Percentiles rank a stretch among this genome's conserved stretches.
Conservation (phyloP, 768 basidiomycete genomes). For the Coprinopsis cinerea region DNA sequence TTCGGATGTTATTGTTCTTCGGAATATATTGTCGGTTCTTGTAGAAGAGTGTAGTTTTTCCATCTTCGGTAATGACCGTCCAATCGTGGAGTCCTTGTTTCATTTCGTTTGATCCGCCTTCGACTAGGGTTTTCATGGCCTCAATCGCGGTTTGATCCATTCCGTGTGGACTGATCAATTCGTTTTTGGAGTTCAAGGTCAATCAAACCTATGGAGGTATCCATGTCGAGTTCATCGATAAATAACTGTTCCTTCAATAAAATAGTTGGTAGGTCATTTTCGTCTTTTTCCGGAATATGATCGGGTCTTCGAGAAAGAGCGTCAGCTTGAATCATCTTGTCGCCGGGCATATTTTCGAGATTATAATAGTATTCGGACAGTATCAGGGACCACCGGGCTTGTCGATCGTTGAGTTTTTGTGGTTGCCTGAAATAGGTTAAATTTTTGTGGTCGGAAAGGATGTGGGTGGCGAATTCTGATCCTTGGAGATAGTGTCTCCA, state of each 20-base stretch:
- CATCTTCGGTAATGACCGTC: not conserved
- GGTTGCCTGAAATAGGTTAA: no score
- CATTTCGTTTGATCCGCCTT: not conserved
- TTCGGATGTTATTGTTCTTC: not conserved
- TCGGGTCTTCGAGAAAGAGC: slow-evolving; percentile 16
- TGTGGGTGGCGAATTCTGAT: no score
- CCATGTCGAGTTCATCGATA: slow-evolving; percentile 9
- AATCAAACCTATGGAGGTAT: no score
- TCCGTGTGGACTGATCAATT: not conserved
- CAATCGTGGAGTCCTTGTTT: not conserved
- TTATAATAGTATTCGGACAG: slow-evolving; percentile 21
- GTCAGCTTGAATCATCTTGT: slow-evolving; percentile 15
- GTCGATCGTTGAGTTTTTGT: no score
- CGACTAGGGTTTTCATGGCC: slow-evolving; percentile 1
- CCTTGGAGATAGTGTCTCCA: no score
- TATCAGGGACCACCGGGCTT: no score
- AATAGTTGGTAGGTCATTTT: slow-evolving; percentile 13
- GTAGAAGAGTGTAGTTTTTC: not conserved
- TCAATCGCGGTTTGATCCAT: slow-evolving; percentile 2
- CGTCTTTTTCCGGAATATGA: slow-evolving; percentile 12
- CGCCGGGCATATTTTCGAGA: slow-evolving; percentile 25
- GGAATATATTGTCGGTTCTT: slow-evolving; percentile 8
- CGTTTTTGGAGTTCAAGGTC: slow-evolving; percentile 4
- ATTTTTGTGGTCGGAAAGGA: no score
- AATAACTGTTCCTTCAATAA: slow-evolving; percentile 15